phyloP scores from a whole-genome alignment of 768 basidiomycete species.

The Boletus sp. region DNA sequence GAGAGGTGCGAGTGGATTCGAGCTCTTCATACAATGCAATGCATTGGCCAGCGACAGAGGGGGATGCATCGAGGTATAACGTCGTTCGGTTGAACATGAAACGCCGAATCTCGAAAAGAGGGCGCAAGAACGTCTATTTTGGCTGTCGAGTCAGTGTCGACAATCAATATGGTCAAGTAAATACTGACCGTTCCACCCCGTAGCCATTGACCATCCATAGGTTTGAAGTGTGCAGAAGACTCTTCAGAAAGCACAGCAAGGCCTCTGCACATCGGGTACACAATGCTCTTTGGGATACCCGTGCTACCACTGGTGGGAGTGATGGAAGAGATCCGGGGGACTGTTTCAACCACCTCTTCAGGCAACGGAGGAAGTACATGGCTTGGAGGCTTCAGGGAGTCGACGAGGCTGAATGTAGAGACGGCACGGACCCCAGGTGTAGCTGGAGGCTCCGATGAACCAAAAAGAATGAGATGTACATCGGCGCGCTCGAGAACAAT shows the following conservation, averaged over 20 bases:
- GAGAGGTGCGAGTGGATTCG: constrained; percentile 10
- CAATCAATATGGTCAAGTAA: not conserved
- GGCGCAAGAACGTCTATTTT: constrained; percentile 13
- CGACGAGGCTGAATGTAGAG: constrained; percentile 20
- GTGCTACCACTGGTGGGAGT: constrained; percentile 27
- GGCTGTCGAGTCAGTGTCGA: not conserved
- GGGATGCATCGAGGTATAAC: constrained; percentile 9
- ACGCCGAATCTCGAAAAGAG: constrained; percentile 17
- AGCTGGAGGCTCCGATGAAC: constrained; percentile 10
- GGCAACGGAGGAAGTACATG: constrained; percentile 11
- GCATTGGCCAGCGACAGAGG: constrained; percentile 10
- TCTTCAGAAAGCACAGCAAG: constrained; percentile 13
- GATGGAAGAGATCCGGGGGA: constrained; percentile 12
- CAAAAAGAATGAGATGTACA: constrained; percentile 23
- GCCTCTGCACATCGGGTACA: constrained; percentile 15
- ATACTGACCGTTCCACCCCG: constrained; percentile 11
- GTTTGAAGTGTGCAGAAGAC: constrained; percentile 6
- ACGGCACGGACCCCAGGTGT: constrained; percentile 8
- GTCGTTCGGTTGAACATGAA: constrained; percentile 18
- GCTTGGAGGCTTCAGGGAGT: constrained; percentile 5
- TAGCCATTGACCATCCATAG: constrained; percentile 16
- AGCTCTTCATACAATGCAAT: constrained; percentile 10
- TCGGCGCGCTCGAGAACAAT: constrained; percentile 20
- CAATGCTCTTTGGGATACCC: constrained; percentile 16
- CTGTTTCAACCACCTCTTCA: constrained; percentile 13